These are phyloP conservation scores for Acmispon strigosus DNA, from an alignment of 306 rosid genomes.

Conservation along the genomic window DNA sequence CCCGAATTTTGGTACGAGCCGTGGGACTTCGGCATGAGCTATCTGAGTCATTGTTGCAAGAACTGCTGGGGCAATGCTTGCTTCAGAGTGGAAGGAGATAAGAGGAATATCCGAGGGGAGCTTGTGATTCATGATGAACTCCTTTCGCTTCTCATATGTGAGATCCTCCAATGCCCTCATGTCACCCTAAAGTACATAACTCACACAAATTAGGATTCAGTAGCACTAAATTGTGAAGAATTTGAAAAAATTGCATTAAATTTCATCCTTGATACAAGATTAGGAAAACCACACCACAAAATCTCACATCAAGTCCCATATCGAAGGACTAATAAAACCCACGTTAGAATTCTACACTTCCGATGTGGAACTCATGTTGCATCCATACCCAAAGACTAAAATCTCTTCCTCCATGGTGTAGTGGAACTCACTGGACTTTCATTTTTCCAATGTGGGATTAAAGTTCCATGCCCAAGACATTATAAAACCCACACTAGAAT, in stretches of 20 bases:
- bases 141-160: conserved; percentile 70
- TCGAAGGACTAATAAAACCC: no score
- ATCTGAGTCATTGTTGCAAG: conserved; percentile 76
- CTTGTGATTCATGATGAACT: conserved; percentile 62
- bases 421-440: no score
- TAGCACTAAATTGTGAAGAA: not conserved
- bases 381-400: no score
- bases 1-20: conserved; percentile 40
- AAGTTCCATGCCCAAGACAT: no score
- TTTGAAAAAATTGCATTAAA: not conserved
- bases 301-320: no score
- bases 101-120: conserved; percentile 58
- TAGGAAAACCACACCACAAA: no score
- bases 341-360: no score
- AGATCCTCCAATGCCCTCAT: conserved; percentile 76
- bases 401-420: no score
- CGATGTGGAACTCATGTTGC: no score
- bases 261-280: no score
- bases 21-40: conserved; percentile 75
- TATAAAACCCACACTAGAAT: no score
- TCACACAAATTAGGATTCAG: not conserved
- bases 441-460: no score
- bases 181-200: conserved; percentile 45
- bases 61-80: conserved; percentile 54
- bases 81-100: conserved; percentile 72